A percentile compares a stretch with the other conserved stretches of the same genome.
These are phyloP conservation scores for Rhizophagus sp. DNA, from an alignment of 192 early-diverging fungal genomes.

Conservation along the genomic window DNA sequence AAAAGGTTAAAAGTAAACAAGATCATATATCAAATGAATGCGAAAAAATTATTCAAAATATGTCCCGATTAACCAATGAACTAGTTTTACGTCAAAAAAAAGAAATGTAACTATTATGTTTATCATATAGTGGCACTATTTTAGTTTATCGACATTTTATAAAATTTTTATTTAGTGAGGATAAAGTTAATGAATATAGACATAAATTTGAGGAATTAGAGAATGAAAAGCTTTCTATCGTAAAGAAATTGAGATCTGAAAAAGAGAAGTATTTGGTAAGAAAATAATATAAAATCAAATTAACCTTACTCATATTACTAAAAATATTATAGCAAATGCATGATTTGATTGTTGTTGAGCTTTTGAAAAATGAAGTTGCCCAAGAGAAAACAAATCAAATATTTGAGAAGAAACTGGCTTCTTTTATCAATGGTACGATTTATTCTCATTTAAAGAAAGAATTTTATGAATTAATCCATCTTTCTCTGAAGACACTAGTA, in stretches of 20 bases:
- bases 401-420: constrained; percentile 10
- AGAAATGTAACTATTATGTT: background rate
- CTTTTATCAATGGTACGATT: constrained; percentile 14
- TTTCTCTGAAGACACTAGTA: background rate
- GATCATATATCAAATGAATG: constrained; percentile 1
- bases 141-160: background rate
- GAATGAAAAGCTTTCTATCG: background rate
- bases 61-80: background rate
- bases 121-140: background rate
- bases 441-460: background rate
- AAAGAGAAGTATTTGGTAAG: constrained; percentile 16
- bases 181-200: constrained; percentile 18
- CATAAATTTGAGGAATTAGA: constrained; percentile 17
- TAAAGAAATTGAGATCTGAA: constrained; percentile 24
- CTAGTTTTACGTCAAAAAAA: constrained; percentile 9
- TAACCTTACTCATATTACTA: background rate
- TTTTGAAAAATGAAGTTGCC: background rate
- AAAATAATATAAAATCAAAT: background rate
- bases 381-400: constrained; percentile 12
- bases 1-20: constrained; percentile 22
- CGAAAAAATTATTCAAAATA: constrained; percentile 13
- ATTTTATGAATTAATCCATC: background rate
- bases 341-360: constrained; percentile 5
- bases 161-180: background rate
- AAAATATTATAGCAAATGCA: constrained; percentile 2